Conservation (phyloP, 805 yeast genomes). For the Candida cerambycidarum region DNA sequence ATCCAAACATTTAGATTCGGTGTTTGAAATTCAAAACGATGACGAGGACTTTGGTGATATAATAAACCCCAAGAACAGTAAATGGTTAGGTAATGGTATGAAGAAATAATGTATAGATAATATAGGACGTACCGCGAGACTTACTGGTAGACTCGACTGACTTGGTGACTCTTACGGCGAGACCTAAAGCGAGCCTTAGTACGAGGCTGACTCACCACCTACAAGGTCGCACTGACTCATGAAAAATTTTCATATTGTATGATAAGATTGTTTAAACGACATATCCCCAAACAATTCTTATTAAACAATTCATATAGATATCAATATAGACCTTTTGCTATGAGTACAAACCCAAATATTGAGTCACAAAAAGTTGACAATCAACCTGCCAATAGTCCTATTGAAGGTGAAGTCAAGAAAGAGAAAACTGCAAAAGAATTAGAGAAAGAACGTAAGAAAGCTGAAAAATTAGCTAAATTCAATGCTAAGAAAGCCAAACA, state of each 20-base stretch:
- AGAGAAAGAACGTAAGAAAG: slow-evolving; percentile 84
- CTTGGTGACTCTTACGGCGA: too few relatives aligned
- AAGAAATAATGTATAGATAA: background rate
- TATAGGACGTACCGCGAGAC: too few relatives aligned
- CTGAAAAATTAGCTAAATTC: slow-evolving; percentile 84
- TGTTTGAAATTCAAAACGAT: slow-evolving; percentile 2
- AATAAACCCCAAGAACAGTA: slow-evolving; percentile 1
- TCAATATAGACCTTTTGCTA: slow-evolving; percentile 1
- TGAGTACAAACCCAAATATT: slow-evolving; percentile 14
- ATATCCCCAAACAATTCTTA: slow-evolving; percentile 1
- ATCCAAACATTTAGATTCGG: slow-evolving; percentile 14
- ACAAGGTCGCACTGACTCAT: slow-evolving; percentile 2
- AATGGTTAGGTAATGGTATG: slow-evolving; percentile 14
- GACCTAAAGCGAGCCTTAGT: too few relatives aligned
- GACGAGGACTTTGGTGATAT: slow-evolving; percentile 9
- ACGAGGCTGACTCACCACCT: background rate
- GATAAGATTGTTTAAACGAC: slow-evolving; percentile 12
- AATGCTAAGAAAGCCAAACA: slow-evolving; percentile 75
- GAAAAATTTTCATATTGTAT: slow-evolving; percentile 10
- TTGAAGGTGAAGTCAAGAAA: slow-evolving; percentile 25
- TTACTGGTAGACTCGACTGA: too few relatives aligned
- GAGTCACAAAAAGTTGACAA: too few relatives aligned
- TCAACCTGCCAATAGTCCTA: too few relatives aligned
- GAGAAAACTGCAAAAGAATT: slow-evolving; percentile 76
- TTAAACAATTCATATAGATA: slow-evolving; percentile 3